Evolutionary conservation across 208 protist genomes (phyloP), one percentile per base, ranked within the genome.

Genomic region (Crithidia brevicula): DNA sequence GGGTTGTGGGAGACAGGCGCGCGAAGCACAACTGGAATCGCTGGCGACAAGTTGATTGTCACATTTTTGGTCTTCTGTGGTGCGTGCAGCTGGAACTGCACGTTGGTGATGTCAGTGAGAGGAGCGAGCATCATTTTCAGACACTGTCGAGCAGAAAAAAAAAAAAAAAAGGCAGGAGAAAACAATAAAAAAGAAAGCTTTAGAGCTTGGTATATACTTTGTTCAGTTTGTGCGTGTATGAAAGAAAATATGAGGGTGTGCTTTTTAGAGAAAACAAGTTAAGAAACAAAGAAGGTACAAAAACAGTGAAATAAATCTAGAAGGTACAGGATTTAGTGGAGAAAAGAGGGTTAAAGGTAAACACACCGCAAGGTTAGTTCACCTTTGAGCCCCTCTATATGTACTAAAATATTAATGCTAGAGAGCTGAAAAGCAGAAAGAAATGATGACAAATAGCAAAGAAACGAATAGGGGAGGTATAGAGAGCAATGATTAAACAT

Each of bases 81-180:
- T 43, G 45, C 49, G 47, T 63, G 53, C 31, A 54, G 25, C 18
- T 74, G 47, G 18, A 46, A 42, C 69, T 86, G 82, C 28, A 86
- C 64, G 60, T 94, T 94, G 1, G 85, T 94, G 46, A 91, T 91
- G 73, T 94, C 88, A 36, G 77, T 85, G 28, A 94, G 78, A 42
- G 81, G 72, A 16, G 72, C 54, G 22, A 79, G 38, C 46, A 73
- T 67, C 51, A 54, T 64, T 33, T 40, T 68, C 20, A 16, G 18
- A 18, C 11, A 16, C 13, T 45, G 25, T 49, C 62, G 27, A 58
- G 42, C 43, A 57, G 61, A 9, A 57, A 42, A 53, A 53, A 71
- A 47, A 27, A 16, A 11, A 74, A 54, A 73, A 64, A 51, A 22
- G 33, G 20, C 25, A 36, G 63, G 56, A 47, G 49, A 27, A 65